Conservation (phyloP, 2,329 filamentous ascomycete genomes). For the Calonectria pauciramosa region DNA sequence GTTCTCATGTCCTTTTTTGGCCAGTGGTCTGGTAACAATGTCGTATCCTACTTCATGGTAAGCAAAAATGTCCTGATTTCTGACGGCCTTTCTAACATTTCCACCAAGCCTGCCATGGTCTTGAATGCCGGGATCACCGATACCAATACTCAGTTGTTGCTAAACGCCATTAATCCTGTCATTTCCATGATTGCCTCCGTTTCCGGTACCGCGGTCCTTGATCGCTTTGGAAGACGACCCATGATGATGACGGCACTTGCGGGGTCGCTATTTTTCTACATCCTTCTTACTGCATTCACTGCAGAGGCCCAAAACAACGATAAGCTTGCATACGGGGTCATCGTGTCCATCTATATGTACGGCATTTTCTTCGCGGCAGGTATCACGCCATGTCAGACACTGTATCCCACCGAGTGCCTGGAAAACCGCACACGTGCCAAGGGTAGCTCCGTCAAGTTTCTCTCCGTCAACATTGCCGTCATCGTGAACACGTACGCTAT, state of each 20-base stretch:
- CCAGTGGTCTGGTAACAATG: conserved; percentile 60
- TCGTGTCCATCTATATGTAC: conserved; percentile 62
- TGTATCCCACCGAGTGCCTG: conserved; percentile 10
- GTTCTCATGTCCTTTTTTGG: conserved; percentile 56
- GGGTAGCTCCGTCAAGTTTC: neutral
- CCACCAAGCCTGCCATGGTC: conserved; percentile 55
- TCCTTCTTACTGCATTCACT: conserved; percentile 60
- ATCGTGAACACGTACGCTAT: neutral
- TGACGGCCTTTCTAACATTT: neutral
- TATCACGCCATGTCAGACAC: neutral
- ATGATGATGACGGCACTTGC: conserved; percentile 64
- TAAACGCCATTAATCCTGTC: conserved; percentile 66
- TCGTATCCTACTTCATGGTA: conserved; percentile 62
- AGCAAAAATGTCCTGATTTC: neutral
- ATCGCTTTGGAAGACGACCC: conserved; percentile 64
- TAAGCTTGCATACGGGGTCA: conserved; percentile 59
- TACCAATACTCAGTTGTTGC: conserved; percentile 55
- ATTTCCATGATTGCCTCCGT: conserved; percentile 64
- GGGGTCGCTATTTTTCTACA: conserved; percentile 62
- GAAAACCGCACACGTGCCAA: conserved; percentile 12
- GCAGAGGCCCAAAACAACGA: conserved; percentile 45
- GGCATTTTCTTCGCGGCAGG: neutral
- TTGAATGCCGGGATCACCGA: conserved; percentile 63
- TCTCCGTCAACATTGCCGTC: neutral
- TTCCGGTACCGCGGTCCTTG: conserved; percentile 63